Conservation (phyloP, 2,329 filamentous ascomycete genomes). For the Microcyclosporella mali region DNA sequence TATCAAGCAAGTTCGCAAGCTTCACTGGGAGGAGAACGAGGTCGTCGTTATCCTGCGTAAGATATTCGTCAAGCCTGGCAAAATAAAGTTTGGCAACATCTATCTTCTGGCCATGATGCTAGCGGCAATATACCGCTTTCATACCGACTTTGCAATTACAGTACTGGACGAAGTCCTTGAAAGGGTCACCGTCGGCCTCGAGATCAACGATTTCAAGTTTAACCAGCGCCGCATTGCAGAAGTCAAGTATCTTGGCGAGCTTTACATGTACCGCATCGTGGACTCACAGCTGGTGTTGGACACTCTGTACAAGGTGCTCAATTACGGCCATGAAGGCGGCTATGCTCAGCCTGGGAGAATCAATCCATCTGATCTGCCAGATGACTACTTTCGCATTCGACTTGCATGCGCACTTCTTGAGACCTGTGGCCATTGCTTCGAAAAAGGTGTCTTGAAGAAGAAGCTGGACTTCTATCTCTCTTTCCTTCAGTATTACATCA, state of each 20-base stretch:
- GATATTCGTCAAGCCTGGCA: conserved; percentile 90
- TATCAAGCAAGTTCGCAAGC: conserved; percentile 84
- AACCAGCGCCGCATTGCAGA: conserved; percentile 92
- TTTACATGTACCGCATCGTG: conserved; percentile 96
- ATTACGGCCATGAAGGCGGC: conserved; percentile 79
- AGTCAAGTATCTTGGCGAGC: conserved; percentile 90
- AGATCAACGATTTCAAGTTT: conserved; percentile 95
- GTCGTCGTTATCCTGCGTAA: conserved; percentile 76
- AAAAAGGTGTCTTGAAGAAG: conserved; percentile 86
- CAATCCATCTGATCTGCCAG: conserved; percentile 75
- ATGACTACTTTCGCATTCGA: conserved; percentile 94
- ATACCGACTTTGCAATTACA: conserved; percentile 82
- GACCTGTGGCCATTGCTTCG: conserved; percentile 94
- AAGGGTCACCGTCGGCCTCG: conserved; percentile 77
- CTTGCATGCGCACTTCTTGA: conserved; percentile 84
- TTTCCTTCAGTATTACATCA: conserved; percentile 95
- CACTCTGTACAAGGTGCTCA: conserved; percentile 86
- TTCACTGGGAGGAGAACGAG: conserved; percentile 95
- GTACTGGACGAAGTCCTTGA: conserved; percentile 90
- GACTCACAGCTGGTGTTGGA: conserved; percentile 95
- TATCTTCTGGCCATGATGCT: conserved; percentile 86
- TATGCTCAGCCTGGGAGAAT: conserved; percentile 71
- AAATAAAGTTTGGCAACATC: conserved; percentile 96
- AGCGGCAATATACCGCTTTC: conserved; percentile 82
- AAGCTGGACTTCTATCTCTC: conserved; percentile 96